These are phyloP conservation scores for Penicillium mononematosum DNA, from an alignment of 495 filamentous ascomycete species.

Conservation along the genomic window DNA sequence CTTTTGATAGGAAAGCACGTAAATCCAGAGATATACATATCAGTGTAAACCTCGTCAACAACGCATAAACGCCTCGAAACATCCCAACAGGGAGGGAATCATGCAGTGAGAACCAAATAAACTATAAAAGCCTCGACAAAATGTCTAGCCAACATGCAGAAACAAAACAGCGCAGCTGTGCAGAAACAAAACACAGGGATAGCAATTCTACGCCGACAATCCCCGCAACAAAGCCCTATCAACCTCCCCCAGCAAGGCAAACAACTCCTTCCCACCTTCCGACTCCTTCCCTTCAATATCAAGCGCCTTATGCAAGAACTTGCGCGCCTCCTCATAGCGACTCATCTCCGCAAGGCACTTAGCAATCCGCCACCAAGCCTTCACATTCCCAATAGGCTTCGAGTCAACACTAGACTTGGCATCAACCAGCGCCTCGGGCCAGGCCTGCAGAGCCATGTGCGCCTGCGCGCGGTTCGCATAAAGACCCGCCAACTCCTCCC, in stretches of 20 bases:
- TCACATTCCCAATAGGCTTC: constrained; percentile 81
- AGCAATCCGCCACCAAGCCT: constrained; percentile 88
- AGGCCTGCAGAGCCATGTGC: constrained; percentile 72
- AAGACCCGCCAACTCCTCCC: constrained; percentile 77
- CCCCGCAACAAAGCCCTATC: constrained; percentile 43
- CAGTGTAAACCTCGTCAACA: constrained; percentile 2
- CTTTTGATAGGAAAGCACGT: background rate
- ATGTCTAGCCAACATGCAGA: constrained; percentile 4
- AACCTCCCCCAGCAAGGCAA: constrained; percentile 67
- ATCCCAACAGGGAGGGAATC: constrained; percentile 16
- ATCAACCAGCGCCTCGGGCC: constrained; percentile 80
- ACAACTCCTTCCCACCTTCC: constrained; percentile 60
- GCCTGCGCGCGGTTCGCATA: constrained; percentile 90
- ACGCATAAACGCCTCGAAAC: constrained; percentile 14
- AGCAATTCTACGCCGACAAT: constrained; percentile 5
- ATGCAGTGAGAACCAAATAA: constrained; percentile 8
- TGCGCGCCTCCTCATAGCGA: constrained; percentile 73
- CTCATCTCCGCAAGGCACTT: constrained; percentile 89
- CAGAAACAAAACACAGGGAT: background rate
- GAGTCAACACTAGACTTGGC: constrained; percentile 87
- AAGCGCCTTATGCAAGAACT: constrained; percentile 68
- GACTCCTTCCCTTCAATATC: constrained; percentile 79
- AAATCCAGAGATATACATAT: background rate
- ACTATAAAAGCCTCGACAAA: background rate
- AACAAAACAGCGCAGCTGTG: background rate